Evolutionary conservation across 2,329 filamentous ascomycete genomes (phyloP).

Genomic region (Didymellaceae sp.): DNA sequence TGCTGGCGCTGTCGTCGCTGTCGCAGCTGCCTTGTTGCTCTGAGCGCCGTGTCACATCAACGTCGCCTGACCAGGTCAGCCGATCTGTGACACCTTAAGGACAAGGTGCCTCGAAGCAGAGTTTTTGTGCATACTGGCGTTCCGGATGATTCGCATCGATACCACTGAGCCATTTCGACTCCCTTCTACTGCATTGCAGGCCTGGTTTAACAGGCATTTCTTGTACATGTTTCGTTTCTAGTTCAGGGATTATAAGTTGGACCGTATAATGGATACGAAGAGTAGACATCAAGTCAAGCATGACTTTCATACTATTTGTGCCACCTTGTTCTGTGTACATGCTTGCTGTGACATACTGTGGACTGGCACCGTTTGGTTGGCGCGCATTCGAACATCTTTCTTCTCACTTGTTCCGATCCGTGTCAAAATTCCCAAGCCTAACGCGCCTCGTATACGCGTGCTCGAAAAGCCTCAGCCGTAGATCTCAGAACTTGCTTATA

Average conservation of each 20-base stretch:
- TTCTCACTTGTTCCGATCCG: too few species aligned
- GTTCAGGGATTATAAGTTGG: background rate
- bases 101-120: background rate
- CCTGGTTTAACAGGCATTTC: slow-evolving; percentile 12
- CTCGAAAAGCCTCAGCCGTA: too few species aligned
- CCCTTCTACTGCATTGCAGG: slow-evolving; percentile 8
- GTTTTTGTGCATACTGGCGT: slow-evolving; percentile 24
- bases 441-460: too few species aligned
- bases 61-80: background rate
- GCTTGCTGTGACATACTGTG: too few species aligned
- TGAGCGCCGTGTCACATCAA: slow-evolving; percentile 20
- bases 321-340: too few species aligned
- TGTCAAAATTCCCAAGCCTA: too few species aligned
- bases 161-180: slow-evolving; percentile 18
- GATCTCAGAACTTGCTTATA: too few species aligned
- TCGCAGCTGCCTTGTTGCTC: slow-evolving; percentile 32
- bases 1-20: slow-evolving; percentile 30
- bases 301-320: too few species aligned
- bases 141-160: slow-evolving; percentile 23
- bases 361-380: too few species aligned
- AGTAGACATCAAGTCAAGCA: slow-evolving; percentile 4
- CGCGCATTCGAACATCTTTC: too few species aligned
- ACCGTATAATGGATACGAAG: slow-evolving; percentile 6
- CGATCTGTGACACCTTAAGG: background rate
- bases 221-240: slow-evolving; percentile 22